These are phyloP conservation scores for Rubia yunnanensis DNA, from an alignment of 257 asterid species.

Conservation along the genomic window DNA sequence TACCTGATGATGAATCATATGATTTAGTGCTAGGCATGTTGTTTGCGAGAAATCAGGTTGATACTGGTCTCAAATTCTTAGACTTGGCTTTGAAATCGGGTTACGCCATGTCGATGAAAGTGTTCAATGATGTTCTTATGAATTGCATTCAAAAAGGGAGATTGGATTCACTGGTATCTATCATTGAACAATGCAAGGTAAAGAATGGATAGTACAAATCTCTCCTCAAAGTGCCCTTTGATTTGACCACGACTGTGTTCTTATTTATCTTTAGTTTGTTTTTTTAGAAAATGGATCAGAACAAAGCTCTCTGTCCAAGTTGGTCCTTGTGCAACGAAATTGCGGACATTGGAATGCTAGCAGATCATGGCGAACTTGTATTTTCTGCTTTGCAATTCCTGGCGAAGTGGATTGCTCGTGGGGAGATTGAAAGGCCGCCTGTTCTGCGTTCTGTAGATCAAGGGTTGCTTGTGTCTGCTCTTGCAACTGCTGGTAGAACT, in stretches of 20 bases:
- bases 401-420: constrained; percentile 69
- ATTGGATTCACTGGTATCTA: constrained; percentile 56
- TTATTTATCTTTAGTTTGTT: constrained; percentile 14
- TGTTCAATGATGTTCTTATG: constrained; percentile 45
- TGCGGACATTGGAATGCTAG: constrained; percentile 62
- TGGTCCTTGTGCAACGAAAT: constrained; percentile 60
- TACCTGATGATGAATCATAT: constrained; percentile 77
- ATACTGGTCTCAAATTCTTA: constrained; percentile 55
- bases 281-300: constrained; percentile 77
- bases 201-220: constrained; percentile 4
- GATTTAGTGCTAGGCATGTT: constrained; percentile 68
- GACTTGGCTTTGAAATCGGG: constrained; percentile 62
- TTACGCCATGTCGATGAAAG: constrained; percentile 43
- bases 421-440: constrained; percentile 53
- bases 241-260: constrained; percentile 7
- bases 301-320: constrained; percentile 63
- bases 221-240: not conserved
- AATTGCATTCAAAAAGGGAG: constrained; percentile 38
- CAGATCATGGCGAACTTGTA: constrained; percentile 61
- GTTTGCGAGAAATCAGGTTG: constrained; percentile 44
- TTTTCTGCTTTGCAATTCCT: constrained; percentile 67
- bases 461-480: constrained; percentile 68
- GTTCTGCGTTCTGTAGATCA: constrained; percentile 43
- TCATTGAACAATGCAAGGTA: constrained; percentile 94
- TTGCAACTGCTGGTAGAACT: constrained; percentile 84